Percentiles rank a stretch among this genome's conserved stretches.
These are phyloP conservation scores for Bassia scoparia DNA, from an alignment of 148 eudicot species.

Conservation along the genomic window DNA sequence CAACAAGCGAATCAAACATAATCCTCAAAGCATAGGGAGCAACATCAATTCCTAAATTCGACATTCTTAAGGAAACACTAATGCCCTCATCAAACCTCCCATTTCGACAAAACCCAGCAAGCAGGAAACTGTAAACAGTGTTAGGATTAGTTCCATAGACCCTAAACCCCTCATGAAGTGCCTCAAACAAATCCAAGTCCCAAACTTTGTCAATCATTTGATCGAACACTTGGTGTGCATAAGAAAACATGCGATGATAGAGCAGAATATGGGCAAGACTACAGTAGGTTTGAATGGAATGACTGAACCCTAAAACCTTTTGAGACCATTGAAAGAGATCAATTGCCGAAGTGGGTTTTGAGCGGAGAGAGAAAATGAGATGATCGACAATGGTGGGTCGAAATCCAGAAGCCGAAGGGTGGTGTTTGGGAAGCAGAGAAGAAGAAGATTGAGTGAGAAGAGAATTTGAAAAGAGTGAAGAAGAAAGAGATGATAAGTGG, in stretches of 20 bases:
- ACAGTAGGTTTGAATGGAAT: slow-evolving; percentile 27
- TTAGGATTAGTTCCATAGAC: slow-evolving; percentile 41
- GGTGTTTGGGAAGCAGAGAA: slow-evolving; percentile 32
- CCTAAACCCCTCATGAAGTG: slow-evolving; percentile 34
- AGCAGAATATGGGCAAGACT: slow-evolving; percentile 36
- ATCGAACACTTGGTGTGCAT: slow-evolving; percentile 48
- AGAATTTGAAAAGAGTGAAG: slow-evolving; percentile 21
- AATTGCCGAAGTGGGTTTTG: slow-evolving; percentile 50
- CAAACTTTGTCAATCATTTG: slow-evolving; percentile 35
- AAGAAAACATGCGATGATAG: slow-evolving; percentile 39
- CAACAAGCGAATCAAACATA: slow-evolving; percentile 44
- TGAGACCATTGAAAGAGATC: slow-evolving; percentile 51
- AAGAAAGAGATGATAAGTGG: slow-evolving; percentile 17
- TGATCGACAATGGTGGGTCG: slow-evolving; percentile 36
- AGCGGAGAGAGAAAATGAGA: slow-evolving; percentile 42
- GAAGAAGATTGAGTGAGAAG: slow-evolving; percentile 28
- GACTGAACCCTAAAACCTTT: slow-evolving; percentile 37
- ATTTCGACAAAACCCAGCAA: slow-evolving; percentile 49
- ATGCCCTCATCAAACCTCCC: slow-evolving; percentile 44
- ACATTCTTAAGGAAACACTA: slow-evolving; percentile 39
- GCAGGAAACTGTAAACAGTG: slow-evolving; percentile 51
- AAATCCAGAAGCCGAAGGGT: slow-evolving; percentile 11
- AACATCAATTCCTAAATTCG: slow-evolving; percentile 37
- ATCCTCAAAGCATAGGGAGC: slow-evolving; percentile 40
- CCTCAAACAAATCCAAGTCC: slow-evolving; percentile 34